Evolutionary conservation across 768 basidiomycete genomes (phyloP), one percentile per base, ranked within the genome.

Genomic region (Lentinula sp.): DNA sequence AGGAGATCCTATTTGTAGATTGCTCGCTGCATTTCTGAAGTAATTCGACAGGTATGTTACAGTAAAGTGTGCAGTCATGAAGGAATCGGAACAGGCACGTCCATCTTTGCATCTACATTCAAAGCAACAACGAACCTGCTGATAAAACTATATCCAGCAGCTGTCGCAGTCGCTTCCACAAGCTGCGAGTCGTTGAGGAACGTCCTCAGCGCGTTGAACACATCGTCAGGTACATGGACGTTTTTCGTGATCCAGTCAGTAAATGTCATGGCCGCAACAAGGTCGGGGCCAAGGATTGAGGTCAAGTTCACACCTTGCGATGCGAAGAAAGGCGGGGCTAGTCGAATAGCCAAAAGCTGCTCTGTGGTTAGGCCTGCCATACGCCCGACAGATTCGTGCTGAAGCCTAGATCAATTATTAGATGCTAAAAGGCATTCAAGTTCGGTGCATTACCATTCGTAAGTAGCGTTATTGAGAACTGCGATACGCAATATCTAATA

Each of bases 311-410:
- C 35, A 21, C 53, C 61, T 54, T 54, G 53, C 18, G 53, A 54
- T 15, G 57, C 57, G 45, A 59, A 40, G 61, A 68, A 62, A 7
- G 69, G 57, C 32, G 67, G 65, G 8, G 68, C 63, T 31, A 66
- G 56, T 50, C 71, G 66, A 56, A 75, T 65, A 48, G 66, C 65
- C 32, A 62, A 61, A 42, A 74, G 68, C 53, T 75, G 70, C 7
- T 66, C 70, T 42, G 69, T 67, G 15, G 71, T 71, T 16, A 74
- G 60, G 35, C 73, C 73, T 5, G 62, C 74, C 34, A 62, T 50
- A 28, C 72, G 67, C n/a, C 66, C 73, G 40, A 70, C 67, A 28
- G 70, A 66, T 52, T 73, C 71, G 64, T 75, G 74, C 54, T 71
- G 70, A 37, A 72, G 32, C 73, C 73, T 70, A 28, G 42, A 21